Evolutionary conservation across 768 basidiomycete genomes (phyloP).

Genomic region (Arthromyces matolae): DNA sequence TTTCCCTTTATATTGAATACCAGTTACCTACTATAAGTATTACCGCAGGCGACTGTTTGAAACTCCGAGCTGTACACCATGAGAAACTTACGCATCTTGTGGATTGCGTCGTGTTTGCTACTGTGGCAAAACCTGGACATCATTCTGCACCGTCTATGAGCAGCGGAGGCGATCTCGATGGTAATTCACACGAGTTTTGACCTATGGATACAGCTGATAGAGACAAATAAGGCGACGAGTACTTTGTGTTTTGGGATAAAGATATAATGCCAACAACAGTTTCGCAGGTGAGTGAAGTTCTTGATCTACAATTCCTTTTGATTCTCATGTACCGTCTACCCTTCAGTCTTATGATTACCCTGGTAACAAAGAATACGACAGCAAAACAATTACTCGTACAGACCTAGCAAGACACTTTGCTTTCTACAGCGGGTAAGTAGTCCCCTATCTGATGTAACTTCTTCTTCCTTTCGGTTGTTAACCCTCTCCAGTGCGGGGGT

Average conservation of each 20-base stretch:
- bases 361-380: slow-evolving; percentile 51
- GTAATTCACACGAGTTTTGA: slow-evolving; percentile 22
- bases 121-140: slow-evolving; percentile 50
- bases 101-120: slow-evolving; percentile 67
- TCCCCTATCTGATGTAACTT: neutral
- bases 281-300: slow-evolving; percentile 39
- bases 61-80: slow-evolving; percentile 55
- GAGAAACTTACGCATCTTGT: slow-evolving; percentile 50
- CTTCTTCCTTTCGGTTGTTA: neutral
- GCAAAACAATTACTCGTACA: slow-evolving; percentile 43
- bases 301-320: neutral
- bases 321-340: neutral
- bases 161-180: slow-evolving; percentile 65
- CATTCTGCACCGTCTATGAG: slow-evolving; percentile 68
- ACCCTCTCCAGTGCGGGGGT: slow-evolving; percentile 45
- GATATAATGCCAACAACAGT: slow-evolving; percentile 55
- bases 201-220: neutral
- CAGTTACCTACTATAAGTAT: no score
- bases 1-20: no score
- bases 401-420: slow-evolving; percentile 68
- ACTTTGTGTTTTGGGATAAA: slow-evolving; percentile 67
- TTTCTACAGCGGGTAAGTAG: slow-evolving; percentile 55
- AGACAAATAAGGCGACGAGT: slow-evolving; percentile 49
- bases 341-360: slow-evolving; percentile 65
- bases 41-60: slow-evolving; percentile 60